phyloP scores from a whole-genome alignment of 106 monocot species.

The Dendrobium nobile region DNA sequence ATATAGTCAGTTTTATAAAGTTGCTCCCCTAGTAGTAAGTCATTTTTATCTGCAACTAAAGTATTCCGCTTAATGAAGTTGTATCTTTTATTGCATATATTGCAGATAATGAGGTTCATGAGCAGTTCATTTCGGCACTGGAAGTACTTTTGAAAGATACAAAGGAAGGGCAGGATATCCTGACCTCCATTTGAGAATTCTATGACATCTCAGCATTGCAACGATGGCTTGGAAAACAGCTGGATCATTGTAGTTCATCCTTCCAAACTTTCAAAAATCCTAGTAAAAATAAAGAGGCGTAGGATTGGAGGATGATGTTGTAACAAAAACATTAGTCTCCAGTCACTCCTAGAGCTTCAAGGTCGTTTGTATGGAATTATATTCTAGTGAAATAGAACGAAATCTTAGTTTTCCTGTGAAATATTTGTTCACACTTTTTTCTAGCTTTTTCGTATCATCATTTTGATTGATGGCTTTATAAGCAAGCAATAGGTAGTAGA shows the following conservation, averaged over 20 bases:
- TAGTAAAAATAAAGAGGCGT: neutral
- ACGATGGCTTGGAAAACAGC: neutral
- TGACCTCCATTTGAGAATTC: constrained; percentile 37
- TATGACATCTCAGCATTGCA: constrained; percentile 13
- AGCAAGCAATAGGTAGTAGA: too few species aligned
- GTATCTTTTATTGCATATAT: constrained; percentile 2
- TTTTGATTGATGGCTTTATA: too few species aligned
- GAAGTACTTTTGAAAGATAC: constrained; percentile 47
- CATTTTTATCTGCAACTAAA: too few species aligned
- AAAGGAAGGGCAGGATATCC: constrained; percentile 42
- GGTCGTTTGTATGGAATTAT: neutral
- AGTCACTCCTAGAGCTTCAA: neutral
- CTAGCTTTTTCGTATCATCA: too few species aligned
- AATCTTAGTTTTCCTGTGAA: neutral
- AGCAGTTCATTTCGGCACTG: constrained; percentile 32
- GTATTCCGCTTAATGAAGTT: neutral
- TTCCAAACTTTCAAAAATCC: neutral
- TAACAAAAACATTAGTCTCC: neutral
- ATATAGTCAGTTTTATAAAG: too few species aligned
- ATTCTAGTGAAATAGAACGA: neutral
- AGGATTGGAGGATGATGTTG: neutral
- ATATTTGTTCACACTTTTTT: neutral
- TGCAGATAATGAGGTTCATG: constrained; percentile 52
- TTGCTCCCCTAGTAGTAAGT: too few species aligned
- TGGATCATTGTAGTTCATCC: neutral